Conservation (phyloP, 2,329 filamentous ascomycete genomes). For the Calonectria henricotiae region DNA sequence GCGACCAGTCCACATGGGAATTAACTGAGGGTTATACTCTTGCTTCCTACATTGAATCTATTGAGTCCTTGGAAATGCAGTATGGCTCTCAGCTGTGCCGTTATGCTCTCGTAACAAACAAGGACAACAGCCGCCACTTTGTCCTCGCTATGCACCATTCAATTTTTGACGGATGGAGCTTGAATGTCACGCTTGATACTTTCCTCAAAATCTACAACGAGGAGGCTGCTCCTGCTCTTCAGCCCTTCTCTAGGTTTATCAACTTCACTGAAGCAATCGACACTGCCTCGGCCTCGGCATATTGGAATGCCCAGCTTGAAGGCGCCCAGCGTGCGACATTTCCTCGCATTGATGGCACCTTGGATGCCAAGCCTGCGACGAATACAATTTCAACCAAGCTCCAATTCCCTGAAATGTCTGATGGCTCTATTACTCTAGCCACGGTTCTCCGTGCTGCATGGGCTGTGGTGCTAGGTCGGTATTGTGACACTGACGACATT, state of each 20-base stretch:
- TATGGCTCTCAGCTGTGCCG: constrained; percentile 9
- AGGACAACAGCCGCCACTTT: background rate
- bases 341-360: constrained; percentile 2
- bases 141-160: constrained; percentile 21
- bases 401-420: background rate
- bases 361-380: background rate
- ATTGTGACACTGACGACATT: constrained; percentile 18
- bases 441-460: constrained; percentile 25
- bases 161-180: constrained; percentile 24
- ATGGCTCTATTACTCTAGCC: constrained; percentile 11
- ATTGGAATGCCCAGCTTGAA: constrained; percentile 20
- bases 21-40: background rate
- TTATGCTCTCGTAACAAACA: constrained; percentile 18
- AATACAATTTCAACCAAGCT: background rate
- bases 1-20: constrained; percentile 12
- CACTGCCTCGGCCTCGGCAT: background rate
- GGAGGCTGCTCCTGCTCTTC: background rate
- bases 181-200: background rate
- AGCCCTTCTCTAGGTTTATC: constrained; percentile 27
- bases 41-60: constrained; percentile 18
- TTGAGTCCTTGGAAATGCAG: constrained; percentile 7
- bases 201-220: background rate
- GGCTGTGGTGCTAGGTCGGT: constrained; percentile 20
- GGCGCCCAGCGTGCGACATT: constrained; percentile 22
- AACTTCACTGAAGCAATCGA: constrained; percentile 1